phyloP scores from a whole-genome alignment of 768 basidiomycete genomes.

The Rhizopogon vinicolor region DNA sequence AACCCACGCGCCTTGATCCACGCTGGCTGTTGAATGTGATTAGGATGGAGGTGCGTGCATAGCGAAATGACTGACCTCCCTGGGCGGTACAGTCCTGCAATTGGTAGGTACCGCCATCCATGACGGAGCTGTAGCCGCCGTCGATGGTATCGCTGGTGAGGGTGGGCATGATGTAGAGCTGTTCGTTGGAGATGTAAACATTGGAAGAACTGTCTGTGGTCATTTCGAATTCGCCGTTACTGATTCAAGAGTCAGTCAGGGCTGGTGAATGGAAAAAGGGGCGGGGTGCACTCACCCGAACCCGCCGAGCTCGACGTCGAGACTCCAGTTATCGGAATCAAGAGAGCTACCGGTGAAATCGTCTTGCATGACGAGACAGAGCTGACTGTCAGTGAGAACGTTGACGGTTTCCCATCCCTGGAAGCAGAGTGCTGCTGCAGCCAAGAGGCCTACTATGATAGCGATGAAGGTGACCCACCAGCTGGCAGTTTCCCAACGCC shows the following conservation, averaged over 20 bases:
- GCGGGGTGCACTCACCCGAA: slow-evolving; percentile 32
- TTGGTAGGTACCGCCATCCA: slow-evolving; percentile 34
- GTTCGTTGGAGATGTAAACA: slow-evolving; percentile 41
- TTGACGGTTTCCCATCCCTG: slow-evolving; percentile 37
- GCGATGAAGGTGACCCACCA: slow-evolving; percentile 45
- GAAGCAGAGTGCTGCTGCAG: slow-evolving; percentile 42
- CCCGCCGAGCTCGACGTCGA: slow-evolving; percentile 50
- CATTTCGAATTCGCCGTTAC: slow-evolving; percentile 55
- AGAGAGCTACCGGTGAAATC: slow-evolving; percentile 38
- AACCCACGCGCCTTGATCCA: slow-evolving; percentile 21
- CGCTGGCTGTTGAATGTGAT: slow-evolving; percentile 3
- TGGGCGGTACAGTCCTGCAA: slow-evolving; percentile 32
- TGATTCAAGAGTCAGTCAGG: slow-evolving; percentile 7
- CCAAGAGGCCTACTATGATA: slow-evolving; percentile 36
- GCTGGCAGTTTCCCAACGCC: slow-evolving; percentile 25
- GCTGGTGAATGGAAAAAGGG: background rate
- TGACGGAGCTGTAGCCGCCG: slow-evolving; percentile 30
- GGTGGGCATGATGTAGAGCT: slow-evolving; percentile 57
- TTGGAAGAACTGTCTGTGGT: slow-evolving; percentile 37
- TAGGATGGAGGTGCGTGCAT: background rate
- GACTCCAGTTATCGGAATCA: slow-evolving; percentile 40
- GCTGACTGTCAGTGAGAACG: slow-evolving; percentile 27
- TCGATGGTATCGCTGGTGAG: slow-evolving; percentile 46
- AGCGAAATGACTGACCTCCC: background rate
- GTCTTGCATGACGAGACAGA: slow-evolving; percentile 46